Percentiles rank a stretch among this genome's conserved stretches.
Conservation (phyloP, 1,139 yeast genomes). For the Insectozyma bohioensis region DNA sequence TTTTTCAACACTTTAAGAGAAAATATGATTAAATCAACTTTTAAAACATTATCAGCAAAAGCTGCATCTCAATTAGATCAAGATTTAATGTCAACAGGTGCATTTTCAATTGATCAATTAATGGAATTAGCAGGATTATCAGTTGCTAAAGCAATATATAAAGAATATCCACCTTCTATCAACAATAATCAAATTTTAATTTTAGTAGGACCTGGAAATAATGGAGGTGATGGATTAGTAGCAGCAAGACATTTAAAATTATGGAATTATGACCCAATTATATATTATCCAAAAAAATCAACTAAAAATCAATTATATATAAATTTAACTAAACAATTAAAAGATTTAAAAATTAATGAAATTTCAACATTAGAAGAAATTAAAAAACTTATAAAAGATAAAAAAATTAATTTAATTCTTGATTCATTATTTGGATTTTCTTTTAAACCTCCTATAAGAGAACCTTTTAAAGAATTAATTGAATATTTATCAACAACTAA, state of each 20-base stretch:
- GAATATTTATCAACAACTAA: slow-evolving; percentile 37
- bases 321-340: slow-evolving; percentile 57
- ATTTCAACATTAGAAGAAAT: slow-evolving; percentile 37
- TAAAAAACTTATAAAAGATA: slow-evolving; percentile 23
- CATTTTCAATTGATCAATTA: slow-evolving; percentile 87
- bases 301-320: slow-evolving; percentile 41
- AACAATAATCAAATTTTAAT: slow-evolving; percentile 48
- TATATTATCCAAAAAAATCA: slow-evolving; percentile 67
- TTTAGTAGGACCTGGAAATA: slow-evolving; percentile 92
- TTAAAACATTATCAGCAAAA: slow-evolving; percentile 54
- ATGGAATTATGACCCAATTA: slow-evolving; percentile 70
- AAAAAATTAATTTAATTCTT: slow-evolving; percentile 41
- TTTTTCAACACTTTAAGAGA: no score
- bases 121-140: slow-evolving; percentile 97
- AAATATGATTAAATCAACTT: no score
- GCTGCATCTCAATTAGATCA: slow-evolving; percentile 79
- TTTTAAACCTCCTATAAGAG: slow-evolving; percentile 83
- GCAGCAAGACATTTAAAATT: slow-evolving; percentile 87
- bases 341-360: slow-evolving; percentile 52
- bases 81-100: slow-evolving; percentile 82
- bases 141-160: slow-evolving; percentile 83
- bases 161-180: slow-evolving; percentile 48
- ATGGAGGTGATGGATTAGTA: slow-evolving; percentile 95
- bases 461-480: slow-evolving; percentile 69
- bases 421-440: slow-evolving; percentile 94